Conservation (phyloP, 306 rosid genomes). For the Quercus glauca region DNA sequence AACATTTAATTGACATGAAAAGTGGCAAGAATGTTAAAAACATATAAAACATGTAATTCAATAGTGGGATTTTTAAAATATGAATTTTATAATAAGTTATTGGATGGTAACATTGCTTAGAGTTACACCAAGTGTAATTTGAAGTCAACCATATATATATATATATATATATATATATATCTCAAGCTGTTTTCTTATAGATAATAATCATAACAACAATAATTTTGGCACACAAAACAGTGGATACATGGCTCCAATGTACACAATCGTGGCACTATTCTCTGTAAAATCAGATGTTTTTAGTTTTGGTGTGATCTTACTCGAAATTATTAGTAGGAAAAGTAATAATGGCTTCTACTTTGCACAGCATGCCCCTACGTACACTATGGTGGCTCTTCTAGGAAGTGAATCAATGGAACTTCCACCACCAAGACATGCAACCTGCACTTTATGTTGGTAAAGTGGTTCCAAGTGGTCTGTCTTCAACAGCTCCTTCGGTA, state of each 20-base stretch:
- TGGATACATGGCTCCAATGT: constrained; percentile 59
- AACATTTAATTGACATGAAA: too few species aligned
- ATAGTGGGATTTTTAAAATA: too few species aligned
- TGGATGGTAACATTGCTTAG: too few species aligned
- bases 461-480: constrained; percentile 2
- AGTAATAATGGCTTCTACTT: constrained; percentile 25
- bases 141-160: too few species aligned
- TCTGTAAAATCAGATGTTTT: constrained; percentile 45
- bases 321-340: constrained; percentile 39
- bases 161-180: too few species aligned
- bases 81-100: too few species aligned
- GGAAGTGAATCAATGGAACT: constrained; percentile 34
- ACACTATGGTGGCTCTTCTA: constrained; percentile 34
- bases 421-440: constrained; percentile 32
- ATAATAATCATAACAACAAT: too few species aligned
- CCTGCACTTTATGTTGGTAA: constrained; percentile 43
- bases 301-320: constrained; percentile 35
- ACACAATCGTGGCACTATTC: constrained; percentile 38
- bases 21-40: too few species aligned
- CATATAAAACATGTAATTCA: too few species aligned
- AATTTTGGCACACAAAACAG: constrained; percentile 1
- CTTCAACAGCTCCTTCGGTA: constrained; percentile 24
- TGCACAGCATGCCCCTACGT: constrained; percentile 20
- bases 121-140: too few species aligned
- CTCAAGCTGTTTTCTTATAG: too few species aligned